Conservation (phyloP, 768 basidiomycete genomes). For the Tylopilus cervinicoccineus region DNA sequence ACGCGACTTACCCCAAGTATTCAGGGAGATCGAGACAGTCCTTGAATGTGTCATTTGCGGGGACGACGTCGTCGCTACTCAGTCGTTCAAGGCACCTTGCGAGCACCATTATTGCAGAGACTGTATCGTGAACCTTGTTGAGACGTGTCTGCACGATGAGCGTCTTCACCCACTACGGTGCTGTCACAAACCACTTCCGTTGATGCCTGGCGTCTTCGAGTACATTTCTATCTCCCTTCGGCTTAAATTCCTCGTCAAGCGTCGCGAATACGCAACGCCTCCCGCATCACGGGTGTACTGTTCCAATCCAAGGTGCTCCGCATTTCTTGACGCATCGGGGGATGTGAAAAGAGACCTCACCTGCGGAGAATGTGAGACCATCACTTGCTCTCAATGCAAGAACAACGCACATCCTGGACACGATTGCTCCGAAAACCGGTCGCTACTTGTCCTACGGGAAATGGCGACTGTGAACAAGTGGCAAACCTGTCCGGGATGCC, state of each 20-base stretch:
- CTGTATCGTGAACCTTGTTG: constrained; percentile 42
- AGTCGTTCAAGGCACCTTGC: constrained; percentile 40
- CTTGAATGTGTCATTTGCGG: constrained; percentile 39
- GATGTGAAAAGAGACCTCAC: constrained; percentile 12
- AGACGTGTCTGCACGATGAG: constrained; percentile 45
- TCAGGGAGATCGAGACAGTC: background rate
- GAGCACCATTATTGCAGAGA: constrained; percentile 42
- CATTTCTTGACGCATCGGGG: constrained; percentile 45
- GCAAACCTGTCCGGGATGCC: constrained; percentile 64
- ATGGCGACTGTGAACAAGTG: constrained; percentile 46
- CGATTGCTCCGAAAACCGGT: constrained; percentile 41
- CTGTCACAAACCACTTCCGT: constrained; percentile 38
- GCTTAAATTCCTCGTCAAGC: constrained; percentile 38
- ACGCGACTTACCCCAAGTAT: background rate
- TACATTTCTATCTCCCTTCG: constrained; percentile 30
- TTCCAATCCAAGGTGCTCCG: constrained; percentile 45
- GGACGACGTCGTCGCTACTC: constrained; percentile 26
- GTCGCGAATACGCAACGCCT: constrained; percentile 42
- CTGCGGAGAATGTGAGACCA: constrained; percentile 40
- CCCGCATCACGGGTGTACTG: constrained; percentile 46
- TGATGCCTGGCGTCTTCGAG: constrained; percentile 17
- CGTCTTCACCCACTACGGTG: constrained; percentile 50
- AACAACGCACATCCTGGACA: constrained; percentile 37
- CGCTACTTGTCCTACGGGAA: constrained; percentile 38
- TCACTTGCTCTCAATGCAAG: constrained; percentile 50